phyloP scores from a whole-genome alignment of 2,329 filamentous ascomycete species.

The Pseudogymnoascus destructans region DNA sequence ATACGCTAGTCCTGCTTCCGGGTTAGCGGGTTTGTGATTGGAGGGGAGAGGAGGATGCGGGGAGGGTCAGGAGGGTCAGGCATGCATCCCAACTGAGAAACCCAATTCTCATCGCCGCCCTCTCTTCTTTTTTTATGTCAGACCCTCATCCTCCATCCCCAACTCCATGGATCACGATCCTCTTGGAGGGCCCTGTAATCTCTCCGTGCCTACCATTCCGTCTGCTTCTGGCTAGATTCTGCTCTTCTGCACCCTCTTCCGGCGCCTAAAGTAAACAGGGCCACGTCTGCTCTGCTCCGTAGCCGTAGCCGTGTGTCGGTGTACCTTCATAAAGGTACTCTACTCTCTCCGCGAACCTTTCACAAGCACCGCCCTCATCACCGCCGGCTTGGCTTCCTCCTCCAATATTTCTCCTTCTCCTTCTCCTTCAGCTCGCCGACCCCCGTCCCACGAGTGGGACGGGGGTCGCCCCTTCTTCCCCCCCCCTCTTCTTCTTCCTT shows the following conservation, averaged over 20 bases:
- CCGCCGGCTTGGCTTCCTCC: neutral
- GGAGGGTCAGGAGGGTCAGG: no score
- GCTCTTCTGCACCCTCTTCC: neutral
- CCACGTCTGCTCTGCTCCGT: neutral
- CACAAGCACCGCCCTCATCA: slow-evolving; percentile 4
- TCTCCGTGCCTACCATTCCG: neutral
- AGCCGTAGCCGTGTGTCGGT: neutral
- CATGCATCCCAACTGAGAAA: no score
- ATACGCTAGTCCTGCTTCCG: neutral
- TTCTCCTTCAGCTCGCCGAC: slow-evolving; percentile 7
- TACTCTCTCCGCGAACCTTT: neutral
- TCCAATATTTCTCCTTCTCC: slow-evolving; percentile 8
- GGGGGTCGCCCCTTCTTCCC: neutral
- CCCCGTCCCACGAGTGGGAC: slow-evolving; percentile 3
- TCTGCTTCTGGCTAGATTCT: neutral
- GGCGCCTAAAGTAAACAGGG: neutral
- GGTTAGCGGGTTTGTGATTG: neutral
- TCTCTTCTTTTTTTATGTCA: neutral
- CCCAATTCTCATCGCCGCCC: no score
- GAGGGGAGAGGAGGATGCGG: neutral
- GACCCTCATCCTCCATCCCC: neutral
- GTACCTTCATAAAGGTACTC: neutral
- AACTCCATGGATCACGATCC: slow-evolving; percentile 4
- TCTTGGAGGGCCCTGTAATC: slow-evolving; percentile 3
- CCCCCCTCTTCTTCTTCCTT: neutral